Conservation (phyloP, 2,329 filamentous ascomycete genomes). For the Beauveria varroae region DNA sequence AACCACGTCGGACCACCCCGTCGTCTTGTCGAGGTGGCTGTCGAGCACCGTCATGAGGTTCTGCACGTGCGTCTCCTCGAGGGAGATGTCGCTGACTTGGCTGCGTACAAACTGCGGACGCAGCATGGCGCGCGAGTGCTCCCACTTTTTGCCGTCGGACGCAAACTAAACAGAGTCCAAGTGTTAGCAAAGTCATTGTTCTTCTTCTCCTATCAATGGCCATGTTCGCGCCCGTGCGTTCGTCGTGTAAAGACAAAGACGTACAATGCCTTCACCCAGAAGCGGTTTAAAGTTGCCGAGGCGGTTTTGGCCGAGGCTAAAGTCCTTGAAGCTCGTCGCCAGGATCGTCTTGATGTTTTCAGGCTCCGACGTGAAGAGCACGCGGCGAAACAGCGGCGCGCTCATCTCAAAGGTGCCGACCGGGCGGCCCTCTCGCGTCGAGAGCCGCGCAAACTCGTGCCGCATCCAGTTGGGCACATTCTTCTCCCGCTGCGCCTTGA, state of each 20-base stretch:
- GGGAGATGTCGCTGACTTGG: slow-evolving; percentile 35
- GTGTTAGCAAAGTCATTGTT: not conserved
- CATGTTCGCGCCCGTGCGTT: not conserved
- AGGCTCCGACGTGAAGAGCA: slow-evolving; percentile 19
- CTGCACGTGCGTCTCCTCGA: slow-evolving; percentile 32
- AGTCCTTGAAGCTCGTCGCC: slow-evolving; percentile 21
- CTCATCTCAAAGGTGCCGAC: slow-evolving; percentile 15
- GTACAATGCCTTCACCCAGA: slow-evolving; percentile 34
- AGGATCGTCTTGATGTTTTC: slow-evolving; percentile 23
- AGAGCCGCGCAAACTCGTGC: slow-evolving; percentile 2
- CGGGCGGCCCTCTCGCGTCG: slow-evolving; percentile 11
- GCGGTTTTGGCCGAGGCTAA: slow-evolving; percentile 17
- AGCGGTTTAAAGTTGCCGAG: slow-evolving; percentile 27
- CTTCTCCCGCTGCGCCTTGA: slow-evolving; percentile 14
- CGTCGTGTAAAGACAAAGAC: not conserved
- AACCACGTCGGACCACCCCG: slow-evolving; percentile 25
- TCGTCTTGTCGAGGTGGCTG: slow-evolving; percentile 20
- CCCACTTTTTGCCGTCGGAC: slow-evolving; percentile 28
- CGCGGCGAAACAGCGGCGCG: slow-evolving; percentile 15
- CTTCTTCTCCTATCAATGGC: not conserved
- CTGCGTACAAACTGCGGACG: slow-evolving; percentile 33
- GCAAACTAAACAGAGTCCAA: slow-evolving; percentile 20
- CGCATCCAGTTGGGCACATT: slow-evolving; percentile 13
- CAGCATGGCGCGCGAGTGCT: slow-evolving; percentile 29
- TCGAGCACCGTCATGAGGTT: slow-evolving; percentile 21